A percentile compares a stretch with the other conserved stretches of the same genome.
These are phyloP conservation scores for Colletotrichum sp. DNA, from an alignment of 2,329 filamentous ascomycete genomes.

Conservation along the genomic window DNA sequence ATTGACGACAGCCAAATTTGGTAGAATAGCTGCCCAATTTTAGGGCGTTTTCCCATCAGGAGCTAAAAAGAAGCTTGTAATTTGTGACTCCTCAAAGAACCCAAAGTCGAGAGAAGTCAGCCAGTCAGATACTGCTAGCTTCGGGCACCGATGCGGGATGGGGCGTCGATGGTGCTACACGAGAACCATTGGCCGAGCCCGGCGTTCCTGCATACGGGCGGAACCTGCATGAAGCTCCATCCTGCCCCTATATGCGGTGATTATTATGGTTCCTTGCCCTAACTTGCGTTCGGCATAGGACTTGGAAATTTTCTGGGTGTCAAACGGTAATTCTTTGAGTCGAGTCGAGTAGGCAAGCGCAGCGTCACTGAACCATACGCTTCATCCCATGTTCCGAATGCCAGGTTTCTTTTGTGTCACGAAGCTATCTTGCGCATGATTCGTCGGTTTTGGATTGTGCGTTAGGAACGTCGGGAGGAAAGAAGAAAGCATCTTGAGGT, in stretches of 20 bases:
- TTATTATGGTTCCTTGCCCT: not conserved
- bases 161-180: not conserved
- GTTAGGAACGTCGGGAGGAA: not conserved
- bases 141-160: not conserved
- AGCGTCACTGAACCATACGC: not conserved
- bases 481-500: not conserved
- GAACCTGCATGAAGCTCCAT: slow-evolving; percentile 9
- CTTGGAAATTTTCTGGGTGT: not conserved
- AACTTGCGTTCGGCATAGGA: not conserved
- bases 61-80: slow-evolving; percentile 1
- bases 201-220: slow-evolving; percentile 14
- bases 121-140: not conserved
- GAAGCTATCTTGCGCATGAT: not conserved
- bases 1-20: not conserved
- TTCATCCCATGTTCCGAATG: not conserved
- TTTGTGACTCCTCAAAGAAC: not conserved
- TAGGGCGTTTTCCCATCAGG: not conserved
- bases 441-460: not conserved
- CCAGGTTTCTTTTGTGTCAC: not conserved
- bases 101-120: not conserved
- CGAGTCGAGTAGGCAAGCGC: not conserved
- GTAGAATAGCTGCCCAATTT: not conserved
- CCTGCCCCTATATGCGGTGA: slow-evolving; percentile 6
- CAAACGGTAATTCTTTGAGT: not conserved
- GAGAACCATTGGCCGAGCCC: not conserved